Conservation (phyloP, 148 eudicot genomes). For the Amaranthus cruentus region DNA sequence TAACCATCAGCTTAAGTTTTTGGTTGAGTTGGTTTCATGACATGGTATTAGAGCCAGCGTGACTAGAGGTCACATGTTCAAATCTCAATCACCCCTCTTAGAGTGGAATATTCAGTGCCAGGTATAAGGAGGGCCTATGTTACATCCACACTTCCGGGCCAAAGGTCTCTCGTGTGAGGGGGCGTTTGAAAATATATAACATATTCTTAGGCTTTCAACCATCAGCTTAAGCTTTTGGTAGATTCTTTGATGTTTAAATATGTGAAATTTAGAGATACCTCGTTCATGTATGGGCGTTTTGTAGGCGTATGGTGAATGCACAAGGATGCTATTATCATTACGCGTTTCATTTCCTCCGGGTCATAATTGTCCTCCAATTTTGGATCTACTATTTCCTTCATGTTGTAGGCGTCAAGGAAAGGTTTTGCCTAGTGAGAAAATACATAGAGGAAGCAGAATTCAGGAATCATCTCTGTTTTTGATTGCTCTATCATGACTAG, state of each 20-base stretch:
- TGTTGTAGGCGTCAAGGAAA: constrained; percentile 46
- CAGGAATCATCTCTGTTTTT: background rate
- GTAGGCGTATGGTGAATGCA: constrained; percentile 76
- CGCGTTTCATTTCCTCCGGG: constrained; percentile 48
- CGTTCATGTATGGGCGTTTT: constrained; percentile 67
- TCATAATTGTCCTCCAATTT: constrained; percentile 50
- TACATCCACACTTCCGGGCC: too few species aligned
- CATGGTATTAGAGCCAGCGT: too few species aligned
- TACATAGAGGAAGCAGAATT: background rate
- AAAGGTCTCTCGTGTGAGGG: too few species aligned
- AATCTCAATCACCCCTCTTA: too few species aligned
- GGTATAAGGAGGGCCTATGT: too few species aligned
- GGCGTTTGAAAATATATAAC: too few species aligned
- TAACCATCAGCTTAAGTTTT: too few species aligned
- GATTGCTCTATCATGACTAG: background rate
- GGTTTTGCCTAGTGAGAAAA: constrained; percentile 60
- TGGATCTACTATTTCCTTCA: constrained; percentile 75
- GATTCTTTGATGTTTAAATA: background rate
- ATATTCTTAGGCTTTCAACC: too few species aligned
- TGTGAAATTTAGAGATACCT: constrained; percentile 29
- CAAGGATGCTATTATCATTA: constrained; percentile 59
- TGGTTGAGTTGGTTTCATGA: too few species aligned
- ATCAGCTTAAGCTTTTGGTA: too few species aligned
- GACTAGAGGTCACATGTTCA: too few species aligned
- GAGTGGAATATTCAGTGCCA: too few species aligned